Base-by-base conservation (phyloP, 768 basidiomycete species). In the Hysterangium stoloniferum region DNA sequence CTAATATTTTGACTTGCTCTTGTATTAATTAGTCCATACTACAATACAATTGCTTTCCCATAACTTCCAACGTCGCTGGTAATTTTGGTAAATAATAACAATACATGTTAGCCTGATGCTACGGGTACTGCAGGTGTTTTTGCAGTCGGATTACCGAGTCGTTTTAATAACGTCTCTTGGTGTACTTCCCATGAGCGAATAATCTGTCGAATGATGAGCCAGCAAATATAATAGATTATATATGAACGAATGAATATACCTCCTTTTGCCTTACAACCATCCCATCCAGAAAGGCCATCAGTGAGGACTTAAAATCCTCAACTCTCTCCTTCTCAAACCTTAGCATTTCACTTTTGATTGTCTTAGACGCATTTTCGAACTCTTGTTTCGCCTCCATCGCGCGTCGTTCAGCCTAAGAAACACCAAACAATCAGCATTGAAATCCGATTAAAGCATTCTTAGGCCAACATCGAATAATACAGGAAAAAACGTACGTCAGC, bases 291-390 rank as follows among this genome's bases (percentile, higher is more conserved):
- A 91, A 93, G 3, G 75, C 74, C 64, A 90, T 86, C 56, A 99
- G 64, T 2, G 84, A 75, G 37, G 77, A 72, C 66, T 93, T 94
- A 66, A 98, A 96, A 63, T 98, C 95, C 42, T 90, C 86, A 22
- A 98, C 77, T 36, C 94, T 79, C 66, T 96, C 95, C 61, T 82
- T 79, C 68, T 99, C 95, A 61, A 98, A 97, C 36, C 95, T 73
- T 4, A 80, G 80, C 56, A 93, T 79, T 67, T 99, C 96, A 4
- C 78, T 69, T 66, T 98, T 98, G 58, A 92, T 82, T 17, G 96
- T 70, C 56, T 85, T 85, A 17, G 91, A 89, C 11, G 85, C 84
- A 19, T 86, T 78, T 37, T 97, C 94, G 61, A 86, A 99, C 56
- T 96, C 95, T 45, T 80, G 79, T 61, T 86, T 89, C 0, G 86